Evolutionary conservation across 2,329 filamentous ascomycete species (phyloP), one percentile per base, ranked within the genome.

Genomic region (Penicillium italicum): DNA sequence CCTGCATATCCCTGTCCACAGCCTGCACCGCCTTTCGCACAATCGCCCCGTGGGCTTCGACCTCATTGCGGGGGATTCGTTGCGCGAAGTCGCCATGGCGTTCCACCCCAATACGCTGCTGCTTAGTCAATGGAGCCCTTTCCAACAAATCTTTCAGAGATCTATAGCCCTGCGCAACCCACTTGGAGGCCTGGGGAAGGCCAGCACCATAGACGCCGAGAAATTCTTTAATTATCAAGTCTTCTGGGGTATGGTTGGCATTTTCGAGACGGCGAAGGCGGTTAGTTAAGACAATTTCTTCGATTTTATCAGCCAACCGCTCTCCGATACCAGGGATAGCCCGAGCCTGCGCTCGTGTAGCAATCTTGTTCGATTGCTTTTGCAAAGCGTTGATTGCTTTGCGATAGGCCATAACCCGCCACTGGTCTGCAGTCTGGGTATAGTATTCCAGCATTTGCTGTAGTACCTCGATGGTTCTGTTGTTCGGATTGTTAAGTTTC

Each of bases 371-470:
- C 0, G 76, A 69, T 58, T 92, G 87, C 45, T 83, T 85, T 42
- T 84, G 84, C 12, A 97, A 79, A 3, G 84, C 88, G n/a, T 79
- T 77, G 49, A 95, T 88, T 12, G 84, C 90, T 69, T 86, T 89
- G 33, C 90, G 85, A 70, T 96, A 97, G 5, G 88, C 86, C 0
- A 82, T 76, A 0, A 81, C 81, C 3, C 91, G 85, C 89, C 90
- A 97, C 34, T 85, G 81, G 66, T 97, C 91, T 37, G 85, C 81
- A n/a, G 83, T 84, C 7, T 86, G 80, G 5, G 82, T 82, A 70
- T 96, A 96, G 71, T 93, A 88, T 50, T 86, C 82, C 40, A 84
- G 81, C 89, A 97, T 91, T 62, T 88, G 80, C 64, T 91, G 83
- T 5, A 97, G 77, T 2, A 94, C 78, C 44, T 88, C 82, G 48